phyloP scores from a whole-genome alignment of 768 basidiomycete genomes.

The Serendipita sp. region DNA sequence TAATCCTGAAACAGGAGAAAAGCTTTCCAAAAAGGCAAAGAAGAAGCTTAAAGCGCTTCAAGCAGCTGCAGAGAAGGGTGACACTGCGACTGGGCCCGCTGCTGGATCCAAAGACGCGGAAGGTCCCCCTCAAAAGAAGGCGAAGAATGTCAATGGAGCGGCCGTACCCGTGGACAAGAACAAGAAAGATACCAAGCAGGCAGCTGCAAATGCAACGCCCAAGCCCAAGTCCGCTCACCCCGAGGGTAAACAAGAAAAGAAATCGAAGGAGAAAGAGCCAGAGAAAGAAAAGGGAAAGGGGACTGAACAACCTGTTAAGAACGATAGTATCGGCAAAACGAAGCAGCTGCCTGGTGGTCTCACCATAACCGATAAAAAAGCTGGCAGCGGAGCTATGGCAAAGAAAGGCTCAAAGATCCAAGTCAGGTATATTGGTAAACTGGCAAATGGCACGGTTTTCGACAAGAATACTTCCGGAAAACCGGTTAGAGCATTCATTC shows the following conservation, averaged over 20 bases:
- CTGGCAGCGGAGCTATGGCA: slow-evolving; percentile 70
- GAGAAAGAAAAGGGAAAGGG: slow-evolving; percentile 17
- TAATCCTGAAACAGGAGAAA: background rate
- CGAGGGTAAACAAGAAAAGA: slow-evolving; percentile 19
- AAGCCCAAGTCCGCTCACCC: background rate
- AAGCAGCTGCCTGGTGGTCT: slow-evolving; percentile 49
- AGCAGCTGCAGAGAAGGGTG: too few species aligned
- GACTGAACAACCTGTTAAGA: slow-evolving; percentile 13
- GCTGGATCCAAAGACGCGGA: background rate
- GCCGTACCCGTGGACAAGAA: slow-evolving; percentile 12
- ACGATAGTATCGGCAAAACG: slow-evolving; percentile 7
- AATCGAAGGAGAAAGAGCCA: slow-evolving; percentile 9
- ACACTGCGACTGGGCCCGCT: too few species aligned
- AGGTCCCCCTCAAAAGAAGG: slow-evolving; percentile 7
- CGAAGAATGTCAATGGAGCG: slow-evolving; percentile 11
- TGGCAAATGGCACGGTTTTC: slow-evolving; percentile 57
- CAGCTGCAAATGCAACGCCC: slow-evolving; percentile 9
- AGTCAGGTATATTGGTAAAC: slow-evolving; percentile 91
- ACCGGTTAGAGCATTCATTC: slow-evolving; percentile 42
- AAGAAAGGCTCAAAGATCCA: slow-evolving; percentile 70
- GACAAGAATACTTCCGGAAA: slow-evolving; percentile 74
- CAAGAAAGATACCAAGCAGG: slow-evolving; percentile 17
- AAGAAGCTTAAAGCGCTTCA: too few species aligned
- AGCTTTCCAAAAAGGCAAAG: too few species aligned
- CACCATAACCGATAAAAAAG: slow-evolving; percentile 57